Percentiles rank a stretch among this genome's conserved stretches.
Evolutionary conservation across 2,329 filamentous ascomycete genomes (phyloP).

Genomic region (Neocatenulostroma microsporum): DNA sequence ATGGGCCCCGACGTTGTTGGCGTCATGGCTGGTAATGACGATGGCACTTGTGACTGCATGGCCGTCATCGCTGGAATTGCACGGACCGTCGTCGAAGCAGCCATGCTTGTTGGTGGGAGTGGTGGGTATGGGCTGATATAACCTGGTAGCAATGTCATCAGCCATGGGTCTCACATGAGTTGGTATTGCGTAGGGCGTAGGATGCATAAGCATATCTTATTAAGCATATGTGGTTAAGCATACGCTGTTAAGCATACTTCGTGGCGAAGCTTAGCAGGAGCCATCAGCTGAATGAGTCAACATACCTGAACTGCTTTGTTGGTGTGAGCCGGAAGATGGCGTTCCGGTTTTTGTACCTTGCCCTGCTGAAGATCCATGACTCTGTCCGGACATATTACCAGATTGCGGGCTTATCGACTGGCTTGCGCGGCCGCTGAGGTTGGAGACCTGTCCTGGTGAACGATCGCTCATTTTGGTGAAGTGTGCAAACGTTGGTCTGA

Average conservation of each 20-base stretch:
- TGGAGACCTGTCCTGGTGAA: background rate
- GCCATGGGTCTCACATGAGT: slow-evolving; percentile 2
- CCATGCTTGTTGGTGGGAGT: slow-evolving; percentile 5
- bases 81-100: background rate
- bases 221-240: background rate
- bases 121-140: slow-evolving; percentile 14
- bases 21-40: slow-evolving; percentile 6
- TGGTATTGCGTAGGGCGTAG: too few relatives aligned
- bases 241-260: too few relatives aligned
- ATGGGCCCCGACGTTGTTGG: slow-evolving; percentile 4
- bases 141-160: slow-evolving; percentile 6
- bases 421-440: background rate
- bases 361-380: slow-evolving; percentile 2
- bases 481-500: background rate
- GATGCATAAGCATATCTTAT: too few relatives aligned
- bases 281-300: too few relatives aligned
- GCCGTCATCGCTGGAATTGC: slow-evolving; percentile 3
- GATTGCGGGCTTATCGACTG: background rate
- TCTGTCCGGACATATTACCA: background rate
- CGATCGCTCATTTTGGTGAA: slow-evolving; percentile 4
- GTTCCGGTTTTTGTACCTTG: background rate
- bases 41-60: slow-evolving; percentile 5
- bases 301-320: slow-evolving; percentile 2
- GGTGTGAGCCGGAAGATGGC: slow-evolving; percentile 2
- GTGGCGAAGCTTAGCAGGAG: too few relatives aligned